A percentile compares a stretch with the other conserved stretches of the same genome.
These are phyloP conservation scores for Clathrospora elynae DNA, from an alignment of 2,329 filamentous ascomycete genomes.

Conservation along the genomic window DNA sequence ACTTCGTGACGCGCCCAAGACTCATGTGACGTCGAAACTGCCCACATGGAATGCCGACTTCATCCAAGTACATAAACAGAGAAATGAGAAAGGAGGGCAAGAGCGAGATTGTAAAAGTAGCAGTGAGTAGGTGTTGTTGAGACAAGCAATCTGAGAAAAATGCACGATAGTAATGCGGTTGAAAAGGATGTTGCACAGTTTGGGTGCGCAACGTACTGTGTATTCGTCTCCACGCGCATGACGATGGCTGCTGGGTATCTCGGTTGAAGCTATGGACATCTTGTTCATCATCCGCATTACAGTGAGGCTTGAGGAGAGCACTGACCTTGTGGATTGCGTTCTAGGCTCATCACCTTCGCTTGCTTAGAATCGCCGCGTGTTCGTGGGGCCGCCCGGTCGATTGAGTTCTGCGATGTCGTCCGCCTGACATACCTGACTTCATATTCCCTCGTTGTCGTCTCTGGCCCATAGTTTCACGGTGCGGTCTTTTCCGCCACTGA, in stretches of 20 bases:
- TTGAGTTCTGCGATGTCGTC: constrained; percentile 1
- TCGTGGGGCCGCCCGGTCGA: not conserved
- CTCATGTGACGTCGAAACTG: constrained; percentile 4
- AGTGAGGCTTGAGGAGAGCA: constrained; percentile 14
- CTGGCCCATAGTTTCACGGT: constrained; percentile 96
- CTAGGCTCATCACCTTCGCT: constrained; percentile 9
- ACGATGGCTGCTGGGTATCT: constrained; percentile 26
- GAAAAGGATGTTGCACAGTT: constrained; percentile 3
- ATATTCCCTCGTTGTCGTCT: constrained; percentile 57
- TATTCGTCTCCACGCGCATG: constrained; percentile 14
- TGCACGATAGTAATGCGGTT: constrained; percentile 2
- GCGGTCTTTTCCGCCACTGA: constrained; percentile 89
- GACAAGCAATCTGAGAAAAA: constrained; percentile 7
- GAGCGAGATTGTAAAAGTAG: constrained; percentile 3
- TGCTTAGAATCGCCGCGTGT: constrained; percentile 1
- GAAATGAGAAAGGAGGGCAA: not conserved
- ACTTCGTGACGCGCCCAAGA: no score
- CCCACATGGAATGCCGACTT: not conserved
- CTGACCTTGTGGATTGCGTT: constrained; percentile 16
- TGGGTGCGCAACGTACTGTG: constrained; percentile 10
- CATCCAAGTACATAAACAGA: not conserved
- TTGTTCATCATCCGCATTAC: constrained; percentile 15
- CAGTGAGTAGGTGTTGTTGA: constrained; percentile 3
- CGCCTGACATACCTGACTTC: constrained; percentile 14
- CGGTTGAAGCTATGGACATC: constrained; percentile 20